phyloP scores from a whole-genome alignment of 352 stramenopile species.

The Globisporangium cylindrosporum region DNA sequence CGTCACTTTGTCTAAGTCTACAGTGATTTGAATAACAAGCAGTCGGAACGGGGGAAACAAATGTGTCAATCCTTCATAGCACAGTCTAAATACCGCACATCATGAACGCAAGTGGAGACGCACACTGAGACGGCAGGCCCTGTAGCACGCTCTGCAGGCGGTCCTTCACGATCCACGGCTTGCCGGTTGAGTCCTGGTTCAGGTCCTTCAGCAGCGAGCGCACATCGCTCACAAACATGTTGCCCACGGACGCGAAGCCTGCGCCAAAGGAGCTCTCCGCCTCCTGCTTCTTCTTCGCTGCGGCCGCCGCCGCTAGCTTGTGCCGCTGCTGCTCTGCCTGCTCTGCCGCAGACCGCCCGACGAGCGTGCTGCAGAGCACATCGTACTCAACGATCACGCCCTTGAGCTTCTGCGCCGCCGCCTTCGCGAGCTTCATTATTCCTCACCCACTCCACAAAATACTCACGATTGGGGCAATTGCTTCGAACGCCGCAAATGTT shows the following conservation, averaged over 20 bases:
- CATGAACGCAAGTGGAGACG: slow-evolving; percentile 1
- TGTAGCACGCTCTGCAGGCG: slow-evolving; percentile 60
- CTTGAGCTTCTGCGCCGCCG: slow-evolving; percentile 67
- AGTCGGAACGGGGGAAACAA: neutral
- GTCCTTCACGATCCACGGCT: slow-evolving; percentile 62
- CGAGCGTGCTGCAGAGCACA: slow-evolving; percentile 66
- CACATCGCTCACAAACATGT: slow-evolving; percentile 66
- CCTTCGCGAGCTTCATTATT: slow-evolving; percentile 65
- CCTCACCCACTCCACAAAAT: neutral
- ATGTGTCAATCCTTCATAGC: neutral
- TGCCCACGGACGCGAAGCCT: slow-evolving; percentile 28
- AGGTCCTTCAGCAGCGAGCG: slow-evolving; percentile 59
- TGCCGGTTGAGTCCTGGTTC: slow-evolving; percentile 57
- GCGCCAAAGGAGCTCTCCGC: slow-evolving; percentile 23
- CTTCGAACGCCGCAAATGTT: neutral
- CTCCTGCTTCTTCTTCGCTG: slow-evolving; percentile 19
- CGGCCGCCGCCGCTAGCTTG: slow-evolving; percentile 19
- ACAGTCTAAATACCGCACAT: neutral
- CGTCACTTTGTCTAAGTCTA: slow-evolving; percentile 58
- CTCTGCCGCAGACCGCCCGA: slow-evolving; percentile 39
- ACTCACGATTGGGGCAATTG: neutral
- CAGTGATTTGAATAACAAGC: slow-evolving; percentile 1
- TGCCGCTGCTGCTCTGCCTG: slow-evolving; percentile 31
- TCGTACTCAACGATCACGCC: slow-evolving; percentile 77
- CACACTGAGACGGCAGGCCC: slow-evolving; percentile 55